Conservation (phyloP, 2,329 filamentous ascomycete genomes). For the Aspergillus sp. region DNA sequence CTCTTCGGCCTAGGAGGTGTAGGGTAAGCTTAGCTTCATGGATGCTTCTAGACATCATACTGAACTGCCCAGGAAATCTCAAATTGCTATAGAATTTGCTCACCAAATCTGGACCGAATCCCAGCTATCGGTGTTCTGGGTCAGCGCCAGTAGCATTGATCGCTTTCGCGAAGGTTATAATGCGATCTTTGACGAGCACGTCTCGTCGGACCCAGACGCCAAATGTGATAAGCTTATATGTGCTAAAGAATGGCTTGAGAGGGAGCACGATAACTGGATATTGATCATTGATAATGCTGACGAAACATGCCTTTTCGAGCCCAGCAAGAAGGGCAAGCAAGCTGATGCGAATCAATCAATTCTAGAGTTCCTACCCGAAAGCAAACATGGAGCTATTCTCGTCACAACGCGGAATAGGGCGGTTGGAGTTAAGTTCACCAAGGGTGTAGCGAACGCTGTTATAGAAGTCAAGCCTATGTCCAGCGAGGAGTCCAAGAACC, state of each 20-base stretch:
- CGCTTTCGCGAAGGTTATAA: constrained; percentile 14
- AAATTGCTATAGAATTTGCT: constrained; percentile 16
- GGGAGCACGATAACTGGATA: constrained; percentile 13
- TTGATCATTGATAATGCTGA: constrained; percentile 23
- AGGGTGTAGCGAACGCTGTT: not conserved
- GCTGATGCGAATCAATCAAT: not conserved
- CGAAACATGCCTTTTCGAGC: constrained; percentile 14
- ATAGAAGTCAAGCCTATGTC: constrained; percentile 14
- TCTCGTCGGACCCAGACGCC: not conserved
- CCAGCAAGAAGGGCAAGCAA: not conserved
- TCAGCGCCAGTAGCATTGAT: constrained; percentile 12
- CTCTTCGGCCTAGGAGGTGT: constrained; percentile 16
- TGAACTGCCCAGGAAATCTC: constrained; percentile 12
- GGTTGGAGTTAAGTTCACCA: constrained; percentile 14
- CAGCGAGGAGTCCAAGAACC: constrained; percentile 7
- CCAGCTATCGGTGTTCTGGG: constrained; percentile 13
- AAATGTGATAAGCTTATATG: constrained; percentile 5
- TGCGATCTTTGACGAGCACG: constrained; percentile 6
- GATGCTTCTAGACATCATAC: not conserved
- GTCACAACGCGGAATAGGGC: constrained; percentile 15
- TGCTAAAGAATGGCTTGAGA: constrained; percentile 15
- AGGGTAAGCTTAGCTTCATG: not conserved
- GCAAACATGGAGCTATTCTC: not conserved
- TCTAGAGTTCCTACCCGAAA: constrained; percentile 5
- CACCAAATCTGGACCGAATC: constrained; percentile 3